Conservation (phyloP, 768 basidiomycete species). For the Kwoniella mangroviensis region DNA sequence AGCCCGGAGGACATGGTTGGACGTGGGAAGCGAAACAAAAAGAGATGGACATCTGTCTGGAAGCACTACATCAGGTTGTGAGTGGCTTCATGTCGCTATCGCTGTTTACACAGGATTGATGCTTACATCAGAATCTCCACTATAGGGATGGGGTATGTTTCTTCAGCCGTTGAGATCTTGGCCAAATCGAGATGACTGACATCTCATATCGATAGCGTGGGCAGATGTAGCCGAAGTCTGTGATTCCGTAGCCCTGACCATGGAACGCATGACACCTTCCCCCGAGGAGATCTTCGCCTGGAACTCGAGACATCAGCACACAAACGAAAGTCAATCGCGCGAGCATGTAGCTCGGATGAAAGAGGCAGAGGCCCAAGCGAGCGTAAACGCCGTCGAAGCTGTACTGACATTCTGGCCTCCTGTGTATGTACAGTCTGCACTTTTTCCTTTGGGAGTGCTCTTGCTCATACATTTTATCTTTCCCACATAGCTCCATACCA, state of each 20-base stretch:
- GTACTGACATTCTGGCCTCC: slow-evolving; percentile 28
- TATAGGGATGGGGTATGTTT: slow-evolving; percentile 36
- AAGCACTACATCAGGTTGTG: slow-evolving; percentile 43
- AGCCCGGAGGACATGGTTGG: slow-evolving; percentile 46
- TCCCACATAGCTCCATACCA: slow-evolving; percentile 6
- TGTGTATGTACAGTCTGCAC: slow-evolving; percentile 12
- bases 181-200: neutral
- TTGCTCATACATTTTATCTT: neutral
- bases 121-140: neutral
- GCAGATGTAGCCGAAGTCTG: slow-evolving; percentile 33
- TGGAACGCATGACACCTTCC: slow-evolving; percentile 42
- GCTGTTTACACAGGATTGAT: neutral
- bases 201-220: slow-evolving; percentile 28
- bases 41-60: slow-evolving; percentile 30
- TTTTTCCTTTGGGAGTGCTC: neutral
- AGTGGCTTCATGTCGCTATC: neutral
- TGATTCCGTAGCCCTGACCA: slow-evolving; percentile 32
- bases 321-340: neutral
- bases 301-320: slow-evolving; percentile 4
- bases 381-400: neutral
- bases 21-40: slow-evolving; percentile 42
- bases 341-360: neutral
- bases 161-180: neutral
- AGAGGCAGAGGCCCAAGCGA: slow-evolving; percentile 4
- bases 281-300: slow-evolving; percentile 24